phyloP scores from a whole-genome alignment of 805 yeast species.

The Yarrowia sp. region DNA sequence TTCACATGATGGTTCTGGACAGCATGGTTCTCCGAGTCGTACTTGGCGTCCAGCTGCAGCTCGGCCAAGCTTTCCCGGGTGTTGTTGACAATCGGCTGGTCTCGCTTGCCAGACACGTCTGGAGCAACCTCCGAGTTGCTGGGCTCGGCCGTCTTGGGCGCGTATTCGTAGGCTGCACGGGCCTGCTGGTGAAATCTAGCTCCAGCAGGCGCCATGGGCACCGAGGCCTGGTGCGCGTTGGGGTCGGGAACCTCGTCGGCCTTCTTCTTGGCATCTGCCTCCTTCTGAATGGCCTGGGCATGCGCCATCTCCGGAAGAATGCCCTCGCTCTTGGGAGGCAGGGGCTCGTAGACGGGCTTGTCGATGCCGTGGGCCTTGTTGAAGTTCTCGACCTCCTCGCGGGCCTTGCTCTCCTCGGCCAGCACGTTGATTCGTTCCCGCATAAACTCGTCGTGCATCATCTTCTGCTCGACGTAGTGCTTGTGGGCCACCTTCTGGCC shows the following conservation, averaged over 20 bases:
- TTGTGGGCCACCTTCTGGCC: neutral
- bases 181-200: neutral
- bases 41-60: neutral
- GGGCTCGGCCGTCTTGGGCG: neutral
- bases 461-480: constrained; percentile 5
- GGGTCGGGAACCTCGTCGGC: neutral
- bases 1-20: neutral
- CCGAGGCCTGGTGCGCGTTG: neutral
- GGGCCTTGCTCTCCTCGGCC: constrained; percentile 6
- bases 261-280: neutral
- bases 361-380: constrained; percentile 14
- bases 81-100: neutral
- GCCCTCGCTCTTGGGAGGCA: constrained; percentile 9
- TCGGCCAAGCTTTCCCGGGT: neutral
- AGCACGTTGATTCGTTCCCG: neutral
- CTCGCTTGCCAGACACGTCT: neutral
- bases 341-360: neutral
- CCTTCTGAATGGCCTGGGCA: constrained; percentile 6
- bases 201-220: neutral
- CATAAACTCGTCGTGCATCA: constrained; percentile 21
- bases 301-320: constrained; percentile 6
- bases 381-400: constrained; percentile 5
- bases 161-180: neutral
- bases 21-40: neutral
- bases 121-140: neutral